A percentile compares a stretch with the other conserved stretches of the same genome.
Evolutionary conservation across 192 early-diverging fungal genomes (phyloP).

Genomic region (Coemansia sp.): DNA sequence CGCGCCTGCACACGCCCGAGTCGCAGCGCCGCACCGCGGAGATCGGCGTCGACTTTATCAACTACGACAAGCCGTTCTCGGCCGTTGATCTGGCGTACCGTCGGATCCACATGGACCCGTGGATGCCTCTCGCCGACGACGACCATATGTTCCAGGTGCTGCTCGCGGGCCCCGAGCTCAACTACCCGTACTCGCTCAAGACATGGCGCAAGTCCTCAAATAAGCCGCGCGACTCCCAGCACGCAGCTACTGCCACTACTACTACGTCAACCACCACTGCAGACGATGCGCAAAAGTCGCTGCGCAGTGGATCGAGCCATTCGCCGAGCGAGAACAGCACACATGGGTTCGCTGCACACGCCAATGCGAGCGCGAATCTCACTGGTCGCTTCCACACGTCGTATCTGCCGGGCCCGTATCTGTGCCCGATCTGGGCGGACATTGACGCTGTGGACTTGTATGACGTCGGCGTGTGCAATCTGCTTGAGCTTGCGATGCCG

Average conservation of each 20-base stretch:
- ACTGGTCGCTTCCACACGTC: slow-evolving; percentile 44
- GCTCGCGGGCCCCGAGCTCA: slow-evolving; percentile 5
- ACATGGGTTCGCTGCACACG: slow-evolving; percentile 8
- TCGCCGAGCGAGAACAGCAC: slow-evolving; percentile 37
- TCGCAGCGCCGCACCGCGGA: slow-evolving; percentile 12
- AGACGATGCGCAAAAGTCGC: background rate
- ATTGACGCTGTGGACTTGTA: slow-evolving; percentile 48
- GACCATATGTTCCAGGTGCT: slow-evolving; percentile 7
- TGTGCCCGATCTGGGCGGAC: slow-evolving; percentile 53
- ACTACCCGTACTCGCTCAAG: slow-evolving; percentile 45
- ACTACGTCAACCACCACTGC: too few relatives aligned
- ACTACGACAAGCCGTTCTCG: slow-evolving; percentile 47
- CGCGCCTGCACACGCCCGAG: slow-evolving; percentile 15
- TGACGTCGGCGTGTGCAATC: slow-evolving; percentile 43
- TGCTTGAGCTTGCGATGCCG: slow-evolving; percentile 42
- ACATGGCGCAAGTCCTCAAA: slow-evolving; percentile 32
- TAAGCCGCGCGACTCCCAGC: too few relatives aligned
- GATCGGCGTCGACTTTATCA: slow-evolving; percentile 14
- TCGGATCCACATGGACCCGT: slow-evolving; percentile 46
- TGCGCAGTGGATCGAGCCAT: background rate
- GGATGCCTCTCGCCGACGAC: slow-evolving; percentile 37
- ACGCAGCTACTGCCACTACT: too few relatives aligned
- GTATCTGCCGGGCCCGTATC: slow-evolving; percentile 39
- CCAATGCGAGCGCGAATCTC: slow-evolving; percentile 41
- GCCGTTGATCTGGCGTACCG: slow-evolving; percentile 47